Base-by-base conservation (phyloP, 495 filamentous ascomycete genomes). In the Hypoxylon cercidicola region DNA sequence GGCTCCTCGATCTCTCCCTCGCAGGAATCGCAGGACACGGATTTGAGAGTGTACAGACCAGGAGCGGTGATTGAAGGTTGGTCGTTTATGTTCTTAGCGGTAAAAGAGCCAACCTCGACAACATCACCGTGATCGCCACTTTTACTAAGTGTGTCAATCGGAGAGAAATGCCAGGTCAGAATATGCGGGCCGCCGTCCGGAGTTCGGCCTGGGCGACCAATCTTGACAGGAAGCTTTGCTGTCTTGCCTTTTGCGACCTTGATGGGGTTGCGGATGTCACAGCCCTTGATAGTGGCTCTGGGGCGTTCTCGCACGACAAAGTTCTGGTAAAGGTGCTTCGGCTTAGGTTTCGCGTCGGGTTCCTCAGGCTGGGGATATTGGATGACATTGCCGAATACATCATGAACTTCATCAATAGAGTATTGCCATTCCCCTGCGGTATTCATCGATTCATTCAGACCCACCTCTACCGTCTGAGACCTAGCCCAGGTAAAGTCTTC, bases 281-380 rank as follows among this genome's bases (percentile, higher is more conserved):
- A 97, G 4, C 88, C 89, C 10, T 79, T 68, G 12, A 97, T 82
- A n/a, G 81, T 82, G 18, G 89, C 77, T 40, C 79, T 82, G 2
- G 95, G 95, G 18, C 93, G 87, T 72, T 97, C 93, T 75, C 97
- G 92, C 46, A 99, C 93, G 11, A 82, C 81, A 56, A 99, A 92
- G 32, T 78, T 80, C 63, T 96, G 92, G 60, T 91, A 87, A 66
- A 95, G 82, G 47, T 89, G 83, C 46, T 77, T 78, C 20, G 74
- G 77, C 70, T 83, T 91, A 18, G 79, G 81, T 64, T 76, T 82
- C 63, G 77, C 81, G 32, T 85, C 89, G 62, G 83, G 81, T 25
- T 94, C 90, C 46, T 89, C 85, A 12, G 81, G 77, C 5, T 79
- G 77, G n/a, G 88, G 84, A 71, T 96, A 99, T 54, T 88, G 92